These are phyloP conservation scores for Jaapia argillacea DNA, from an alignment of 768 basidiomycete species.

Conservation along the genomic window DNA sequence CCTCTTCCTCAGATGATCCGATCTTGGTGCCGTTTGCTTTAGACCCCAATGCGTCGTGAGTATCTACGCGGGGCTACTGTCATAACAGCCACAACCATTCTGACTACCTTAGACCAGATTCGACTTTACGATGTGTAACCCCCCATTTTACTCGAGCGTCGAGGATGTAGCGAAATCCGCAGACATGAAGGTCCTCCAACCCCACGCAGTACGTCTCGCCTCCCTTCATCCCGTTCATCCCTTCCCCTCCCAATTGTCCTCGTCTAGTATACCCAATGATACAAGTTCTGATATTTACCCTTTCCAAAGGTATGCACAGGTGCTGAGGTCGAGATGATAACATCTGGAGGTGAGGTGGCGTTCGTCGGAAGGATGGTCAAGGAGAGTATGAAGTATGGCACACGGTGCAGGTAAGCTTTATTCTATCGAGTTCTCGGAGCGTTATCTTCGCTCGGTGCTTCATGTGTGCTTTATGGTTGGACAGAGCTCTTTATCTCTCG, in stretches of 20 bases:
- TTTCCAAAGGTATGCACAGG: slow-evolving; percentile 76
- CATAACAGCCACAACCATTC: too few relatives aligned
- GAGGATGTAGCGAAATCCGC: slow-evolving; percentile 57
- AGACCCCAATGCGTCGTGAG: too few relatives aligned
- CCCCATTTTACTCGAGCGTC: slow-evolving; percentile 80
- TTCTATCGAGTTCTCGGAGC: not conserved
- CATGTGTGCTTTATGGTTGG: too few relatives aligned
- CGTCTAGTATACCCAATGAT: not conserved
- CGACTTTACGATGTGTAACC: slow-evolving; percentile 91
- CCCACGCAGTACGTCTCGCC: slow-evolving; percentile 52
- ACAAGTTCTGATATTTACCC: slow-evolving; percentile 1
- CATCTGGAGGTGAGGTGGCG: slow-evolving; percentile 70
- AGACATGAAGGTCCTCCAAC: slow-evolving; percentile 50
- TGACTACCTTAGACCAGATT: too few relatives aligned
- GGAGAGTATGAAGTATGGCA: slow-evolving; percentile 50
- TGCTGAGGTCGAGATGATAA: slow-evolving; percentile 81
- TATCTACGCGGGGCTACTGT: too few relatives aligned
- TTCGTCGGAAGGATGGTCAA: slow-evolving; percentile 73
- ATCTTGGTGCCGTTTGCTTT: too few relatives aligned
- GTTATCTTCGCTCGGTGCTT: too few relatives aligned
- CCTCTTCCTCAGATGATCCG: too few relatives aligned
- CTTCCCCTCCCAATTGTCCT: not conserved
- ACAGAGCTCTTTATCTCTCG: too few relatives aligned
- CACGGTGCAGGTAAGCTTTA: slow-evolving; percentile 46
- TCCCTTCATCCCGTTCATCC: not conserved